Conservation (phyloP, 164 flowering plant species). For the Tetracentron sinense region DNA sequence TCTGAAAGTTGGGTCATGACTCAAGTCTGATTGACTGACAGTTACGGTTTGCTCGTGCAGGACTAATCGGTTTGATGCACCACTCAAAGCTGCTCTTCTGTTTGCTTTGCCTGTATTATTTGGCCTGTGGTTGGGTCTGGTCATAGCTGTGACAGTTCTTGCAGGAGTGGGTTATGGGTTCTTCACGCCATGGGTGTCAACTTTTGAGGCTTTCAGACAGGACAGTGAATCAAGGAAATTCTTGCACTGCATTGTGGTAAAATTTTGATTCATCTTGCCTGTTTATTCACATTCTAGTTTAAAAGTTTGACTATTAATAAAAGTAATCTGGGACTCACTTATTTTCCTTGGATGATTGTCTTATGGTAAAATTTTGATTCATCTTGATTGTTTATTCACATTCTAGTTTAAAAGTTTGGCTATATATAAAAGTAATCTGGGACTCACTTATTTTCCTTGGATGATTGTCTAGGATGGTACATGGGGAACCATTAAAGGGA, state of each 20-base stretch:
- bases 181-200: conserved; percentile 85
- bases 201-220: conserved; percentile 86
- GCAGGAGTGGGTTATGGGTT: conserved; percentile 87
- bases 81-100: conserved; percentile 67
- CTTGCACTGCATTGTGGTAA: conserved; percentile 79
- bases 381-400: too few relatives aligned
- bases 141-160: conserved; percentile 69
- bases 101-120: conserved; percentile 63
- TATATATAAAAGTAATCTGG: neutral
- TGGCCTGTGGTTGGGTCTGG: conserved; percentile 71
- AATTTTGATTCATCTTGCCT: neutral
- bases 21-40: neutral
- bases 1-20: neutral
- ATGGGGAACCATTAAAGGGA: conserved; percentile 80
- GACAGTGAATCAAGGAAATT: conserved; percentile 56
- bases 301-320: neutral
- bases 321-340: neutral
- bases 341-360: neutral
- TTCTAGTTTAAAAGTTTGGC: neutral
- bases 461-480: conserved; percentile 74
- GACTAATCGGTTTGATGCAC: conserved; percentile 61
- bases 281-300: neutral
- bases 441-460: neutral
- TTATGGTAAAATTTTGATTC: too few relatives aligned
- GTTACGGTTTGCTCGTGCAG: conserved; percentile 29